A percentile compares a stretch with the other conserved stretches of the same genome.
These are phyloP conservation scores for Brassica nigra DNA, from an alignment of 345 rosid species.

Conservation along the genomic window DNA sequence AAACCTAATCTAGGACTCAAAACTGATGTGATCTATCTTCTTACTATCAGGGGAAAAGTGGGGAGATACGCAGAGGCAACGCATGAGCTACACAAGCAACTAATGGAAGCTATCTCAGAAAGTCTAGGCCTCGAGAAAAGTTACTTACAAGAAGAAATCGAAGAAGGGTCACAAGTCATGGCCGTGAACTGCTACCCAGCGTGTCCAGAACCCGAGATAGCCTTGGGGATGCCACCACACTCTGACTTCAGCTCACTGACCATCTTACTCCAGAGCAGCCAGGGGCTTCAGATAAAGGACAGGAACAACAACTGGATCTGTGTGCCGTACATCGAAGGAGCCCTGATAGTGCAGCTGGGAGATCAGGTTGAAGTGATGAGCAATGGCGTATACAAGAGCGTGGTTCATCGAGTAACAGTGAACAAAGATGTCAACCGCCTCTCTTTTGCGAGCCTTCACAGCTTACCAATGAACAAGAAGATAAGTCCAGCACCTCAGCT, in stretches of 20 bases:
- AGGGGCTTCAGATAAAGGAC: constrained; percentile 54
- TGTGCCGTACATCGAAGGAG: constrained; percentile 50
- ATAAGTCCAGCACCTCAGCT: constrained; percentile 51
- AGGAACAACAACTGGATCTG: constrained; percentile 45
- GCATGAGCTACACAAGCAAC: constrained; percentile 47
- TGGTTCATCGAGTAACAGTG: constrained; percentile 51
- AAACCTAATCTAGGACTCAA: background rate
- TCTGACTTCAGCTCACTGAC: constrained; percentile 57
- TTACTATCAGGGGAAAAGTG: constrained; percentile 47
- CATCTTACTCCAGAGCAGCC: constrained; percentile 52
- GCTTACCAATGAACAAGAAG: constrained; percentile 51
- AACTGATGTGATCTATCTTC: background rate
- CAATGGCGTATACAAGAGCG: constrained; percentile 55
- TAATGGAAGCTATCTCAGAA: constrained; percentile 47
- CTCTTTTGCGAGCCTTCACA: constrained; percentile 60
- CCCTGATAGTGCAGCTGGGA: constrained; percentile 51
- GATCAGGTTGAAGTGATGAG: constrained; percentile 65
- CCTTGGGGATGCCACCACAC: constrained; percentile 61
- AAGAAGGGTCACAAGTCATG: constrained; percentile 53
- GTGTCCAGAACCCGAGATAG: constrained; percentile 56
- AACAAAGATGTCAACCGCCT: constrained; percentile 43
- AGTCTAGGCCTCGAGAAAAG: constrained; percentile 47
- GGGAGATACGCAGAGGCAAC: constrained; percentile 50
- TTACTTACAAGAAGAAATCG: constrained; percentile 44
- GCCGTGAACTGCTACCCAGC: constrained; percentile 58